Conservation (phyloP, 345 rosid genomes). For the Gossypium rotundifolium region DNA sequence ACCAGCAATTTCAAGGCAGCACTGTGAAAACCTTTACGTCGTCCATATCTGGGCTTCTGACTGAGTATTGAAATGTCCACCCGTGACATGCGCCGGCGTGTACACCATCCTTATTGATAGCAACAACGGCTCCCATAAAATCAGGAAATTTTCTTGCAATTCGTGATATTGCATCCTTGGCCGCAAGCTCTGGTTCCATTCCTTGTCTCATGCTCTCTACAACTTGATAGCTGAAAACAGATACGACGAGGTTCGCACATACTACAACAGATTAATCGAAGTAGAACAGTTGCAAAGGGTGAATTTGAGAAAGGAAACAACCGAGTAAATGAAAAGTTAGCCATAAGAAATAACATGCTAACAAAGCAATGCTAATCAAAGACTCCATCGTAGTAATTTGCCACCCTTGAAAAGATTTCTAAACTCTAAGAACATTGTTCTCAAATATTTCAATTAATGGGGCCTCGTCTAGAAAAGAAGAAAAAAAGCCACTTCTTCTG, state of each 20-base stretch:
- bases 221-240: constrained; percentile 68
- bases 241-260: background rate
- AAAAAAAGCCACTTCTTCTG: background rate
- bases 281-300: background rate
- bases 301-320: background rate
- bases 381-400: background rate
- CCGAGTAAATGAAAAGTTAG: background rate
- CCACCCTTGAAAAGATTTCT: background rate
- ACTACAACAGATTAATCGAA: background rate
- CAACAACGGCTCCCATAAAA: constrained; percentile 88
- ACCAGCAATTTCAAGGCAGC: constrained; percentile 28
- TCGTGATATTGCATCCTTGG: constrained; percentile 73
- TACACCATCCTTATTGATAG: constrained; percentile 58
- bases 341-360: background rate
- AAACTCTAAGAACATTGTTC: background rate
- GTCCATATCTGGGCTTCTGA: constrained; percentile 44
- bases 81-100: constrained; percentile 93
- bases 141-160: constrained; percentile 65
- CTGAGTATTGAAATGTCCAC: constrained; percentile 90
- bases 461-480: background rate
- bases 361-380: background rate
- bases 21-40: constrained; percentile 79
- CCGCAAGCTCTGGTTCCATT: constrained; percentile 75
- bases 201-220: constrained; percentile 95
- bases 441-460: background rate